Evolutionary conservation across 179 eudicot species (phyloP).

Genomic region (Nepenthes alata): DNA sequence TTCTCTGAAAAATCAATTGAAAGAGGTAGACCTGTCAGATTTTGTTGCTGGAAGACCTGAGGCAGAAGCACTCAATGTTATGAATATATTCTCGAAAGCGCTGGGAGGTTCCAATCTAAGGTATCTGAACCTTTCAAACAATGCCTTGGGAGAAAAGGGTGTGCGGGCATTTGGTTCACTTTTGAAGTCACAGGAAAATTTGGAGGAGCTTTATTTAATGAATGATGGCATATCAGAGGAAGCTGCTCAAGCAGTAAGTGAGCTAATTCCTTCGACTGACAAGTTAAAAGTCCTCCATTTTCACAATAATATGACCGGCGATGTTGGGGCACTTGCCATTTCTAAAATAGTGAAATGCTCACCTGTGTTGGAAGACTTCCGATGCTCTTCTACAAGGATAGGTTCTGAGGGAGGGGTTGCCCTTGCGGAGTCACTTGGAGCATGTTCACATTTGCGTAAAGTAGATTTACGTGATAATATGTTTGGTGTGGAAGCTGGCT

Average conservation of each 20-base stretch:
- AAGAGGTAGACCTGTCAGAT: slow-evolving; percentile 55
- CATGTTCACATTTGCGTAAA: slow-evolving; percentile 30
- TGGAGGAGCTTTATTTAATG: slow-evolving; percentile 63
- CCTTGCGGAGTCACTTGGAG: slow-evolving; percentile 41
- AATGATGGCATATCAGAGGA: slow-evolving; percentile 65
- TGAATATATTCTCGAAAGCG: slow-evolving; percentile 48
- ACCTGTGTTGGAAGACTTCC: slow-evolving; percentile 46
- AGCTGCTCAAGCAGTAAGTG: slow-evolving; percentile 47
- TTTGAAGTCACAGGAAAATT: slow-evolving; percentile 34
- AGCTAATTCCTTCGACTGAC: slow-evolving; percentile 51
- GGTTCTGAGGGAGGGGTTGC: slow-evolving; percentile 50
- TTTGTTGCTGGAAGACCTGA: slow-evolving; percentile 62
- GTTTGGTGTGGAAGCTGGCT: slow-evolving; percentile 63
- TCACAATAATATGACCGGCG: slow-evolving; percentile 72
- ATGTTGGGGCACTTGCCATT: slow-evolving; percentile 56
- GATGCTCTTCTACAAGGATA: slow-evolving; percentile 64
- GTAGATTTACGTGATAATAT: slow-evolving; percentile 57
- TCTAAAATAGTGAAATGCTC: slow-evolving; percentile 37
- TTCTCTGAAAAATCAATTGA: slow-evolving; percentile 40
- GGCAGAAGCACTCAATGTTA: slow-evolving; percentile 59
- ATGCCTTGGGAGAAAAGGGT: slow-evolving; percentile 72
- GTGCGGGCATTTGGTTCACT: slow-evolving; percentile 52
- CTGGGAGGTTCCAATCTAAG: slow-evolving; percentile 37
- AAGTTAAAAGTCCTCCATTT: slow-evolving; percentile 48
- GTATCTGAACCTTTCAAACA: slow-evolving; percentile 46